Conservation (phyloP, 2,329 filamentous ascomycete species). For the Neonectria neomacrospora region DNA sequence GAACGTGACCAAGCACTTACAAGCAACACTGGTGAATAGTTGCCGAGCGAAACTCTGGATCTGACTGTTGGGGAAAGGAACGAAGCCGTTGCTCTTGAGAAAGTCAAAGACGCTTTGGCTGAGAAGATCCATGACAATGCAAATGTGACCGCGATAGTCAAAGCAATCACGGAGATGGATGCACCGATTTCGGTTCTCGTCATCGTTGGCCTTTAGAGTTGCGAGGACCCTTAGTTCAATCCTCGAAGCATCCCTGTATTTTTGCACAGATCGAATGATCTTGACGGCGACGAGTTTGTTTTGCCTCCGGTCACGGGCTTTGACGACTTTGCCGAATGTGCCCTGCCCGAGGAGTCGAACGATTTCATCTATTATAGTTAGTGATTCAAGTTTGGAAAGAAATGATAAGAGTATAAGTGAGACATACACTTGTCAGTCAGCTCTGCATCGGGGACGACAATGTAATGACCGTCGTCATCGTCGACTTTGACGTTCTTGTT, state of each 20-base stretch:
- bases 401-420: too few relatives aligned
- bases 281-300: constrained; percentile 91
- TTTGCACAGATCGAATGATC: constrained; percentile 97
- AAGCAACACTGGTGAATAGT: constrained; percentile 97
- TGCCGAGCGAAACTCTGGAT: constrained; percentile 97
- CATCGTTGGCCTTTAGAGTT: constrained; percentile 91
- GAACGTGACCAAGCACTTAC: constrained; percentile 64
- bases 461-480: constrained; percentile 97
- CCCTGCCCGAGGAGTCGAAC: constrained; percentile 92
- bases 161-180: constrained; percentile 98
- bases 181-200: constrained; percentile 91
- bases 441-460: constrained; percentile 86
- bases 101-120: constrained; percentile 99
- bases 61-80: constrained; percentile 97
- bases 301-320: constrained; percentile 83
- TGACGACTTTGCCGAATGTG: constrained; percentile 97
- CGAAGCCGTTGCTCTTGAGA: constrained; percentile 92
- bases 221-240: constrained; percentile 95
- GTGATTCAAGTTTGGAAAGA: constrained; percentile 11
- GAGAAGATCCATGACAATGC: constrained; percentile 80
- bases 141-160: constrained; percentile 97
- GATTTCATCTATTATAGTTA: constrained; percentile 76
- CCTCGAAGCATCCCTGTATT: constrained; percentile 94
- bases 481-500: constrained; percentile 80
- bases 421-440: constrained; percentile 91